phyloP scores from a whole-genome alignment of 768 basidiomycete species.

The Boletales sp. region DNA sequence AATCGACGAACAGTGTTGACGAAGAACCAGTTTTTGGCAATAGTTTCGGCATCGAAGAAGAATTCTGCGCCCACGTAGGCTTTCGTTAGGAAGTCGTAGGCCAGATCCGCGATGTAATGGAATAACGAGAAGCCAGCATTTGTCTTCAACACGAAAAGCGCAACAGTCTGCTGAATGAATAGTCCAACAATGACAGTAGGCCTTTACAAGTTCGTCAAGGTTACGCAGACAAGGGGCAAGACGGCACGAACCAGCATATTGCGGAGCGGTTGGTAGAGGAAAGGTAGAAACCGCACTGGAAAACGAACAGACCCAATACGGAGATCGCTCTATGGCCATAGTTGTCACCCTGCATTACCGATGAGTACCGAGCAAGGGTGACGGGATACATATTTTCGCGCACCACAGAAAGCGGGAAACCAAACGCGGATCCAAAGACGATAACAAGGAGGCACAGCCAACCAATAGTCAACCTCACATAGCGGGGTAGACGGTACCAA shows the following conservation, averaged over 20 bases:
- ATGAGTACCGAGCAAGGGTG: conserved; percentile 8
- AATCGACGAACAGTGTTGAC: conserved; percentile 59
- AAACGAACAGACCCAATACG: conserved; percentile 73
- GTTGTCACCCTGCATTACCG: conserved; percentile 44
- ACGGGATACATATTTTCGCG: conserved; percentile 14
- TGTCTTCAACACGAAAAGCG: conserved; percentile 86
- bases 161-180: conserved; percentile 82
- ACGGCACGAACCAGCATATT: conserved; percentile 64
- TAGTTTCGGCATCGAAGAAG: conserved; percentile 73
- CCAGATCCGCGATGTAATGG: conserved; percentile 76
- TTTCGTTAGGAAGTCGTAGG: conserved; percentile 73
- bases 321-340: conserved; percentile 82
- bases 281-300: conserved; percentile 73
- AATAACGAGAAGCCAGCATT: conserved; percentile 81
- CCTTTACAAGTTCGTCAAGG: conserved; percentile 37
- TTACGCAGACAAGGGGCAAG: background rate
- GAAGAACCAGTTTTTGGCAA: conserved; percentile 79
- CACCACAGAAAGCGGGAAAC: conserved; percentile 61
- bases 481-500: conserved; percentile 57
- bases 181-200: conserved; percentile 86
- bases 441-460: conserved; percentile 76
- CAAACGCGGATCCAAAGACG: conserved; percentile 85
- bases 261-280: conserved; percentile 59
- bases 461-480: conserved; percentile 58
- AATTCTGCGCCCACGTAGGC: conserved; percentile 69